A percentile compares a stretch with the other conserved stretches of the same genome.
Conservation (phyloP, 768 basidiomycete species). For the Ramaria rubella region DNA sequence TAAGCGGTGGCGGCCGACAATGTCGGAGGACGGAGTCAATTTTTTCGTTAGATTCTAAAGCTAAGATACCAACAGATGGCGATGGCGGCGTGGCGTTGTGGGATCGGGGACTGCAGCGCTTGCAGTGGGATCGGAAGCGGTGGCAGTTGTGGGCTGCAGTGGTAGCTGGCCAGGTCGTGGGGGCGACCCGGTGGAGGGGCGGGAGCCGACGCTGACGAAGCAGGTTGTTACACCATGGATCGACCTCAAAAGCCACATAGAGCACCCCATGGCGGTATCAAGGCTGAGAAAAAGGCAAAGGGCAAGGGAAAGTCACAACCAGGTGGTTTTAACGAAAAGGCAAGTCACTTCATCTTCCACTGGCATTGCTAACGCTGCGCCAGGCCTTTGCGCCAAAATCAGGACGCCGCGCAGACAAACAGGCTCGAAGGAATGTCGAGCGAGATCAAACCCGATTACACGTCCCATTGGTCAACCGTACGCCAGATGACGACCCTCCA, state of each 20-base stretch:
- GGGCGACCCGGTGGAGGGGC: too few relatives aligned
- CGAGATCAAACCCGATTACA: slow-evolving; percentile 92
- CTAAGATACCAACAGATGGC: too few relatives aligned
- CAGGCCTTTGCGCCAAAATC: slow-evolving; percentile 93
- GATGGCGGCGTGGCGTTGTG: too few relatives aligned
- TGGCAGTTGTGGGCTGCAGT: too few relatives aligned
- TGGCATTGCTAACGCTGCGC: neutral
- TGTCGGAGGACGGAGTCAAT: too few relatives aligned
- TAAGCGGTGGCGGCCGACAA: too few relatives aligned
- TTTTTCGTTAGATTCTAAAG: too few relatives aligned
- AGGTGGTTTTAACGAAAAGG: slow-evolving; percentile 92
- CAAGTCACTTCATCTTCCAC: slow-evolving; percentile 23
- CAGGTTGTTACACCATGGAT: slow-evolving; percentile 33
- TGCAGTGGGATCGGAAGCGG: too few relatives aligned
- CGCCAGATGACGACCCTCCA: slow-evolving; percentile 85
- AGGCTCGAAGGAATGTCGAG: slow-evolving; percentile 87
- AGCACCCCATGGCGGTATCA: slow-evolving; percentile 61
- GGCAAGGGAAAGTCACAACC: slow-evolving; percentile 65
- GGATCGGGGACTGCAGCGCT: too few relatives aligned
- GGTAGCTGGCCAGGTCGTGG: too few relatives aligned
- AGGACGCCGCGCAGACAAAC: slow-evolving; percentile 80
- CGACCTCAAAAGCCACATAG: slow-evolving; percentile 80
- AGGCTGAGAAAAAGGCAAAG: slow-evolving; percentile 74
- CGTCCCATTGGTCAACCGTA: slow-evolving; percentile 92
- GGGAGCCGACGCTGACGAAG: too few relatives aligned